Base-by-base conservation (phyloP, 2,329 filamentous ascomycete species). In the Aspergillus neotritici region DNA sequence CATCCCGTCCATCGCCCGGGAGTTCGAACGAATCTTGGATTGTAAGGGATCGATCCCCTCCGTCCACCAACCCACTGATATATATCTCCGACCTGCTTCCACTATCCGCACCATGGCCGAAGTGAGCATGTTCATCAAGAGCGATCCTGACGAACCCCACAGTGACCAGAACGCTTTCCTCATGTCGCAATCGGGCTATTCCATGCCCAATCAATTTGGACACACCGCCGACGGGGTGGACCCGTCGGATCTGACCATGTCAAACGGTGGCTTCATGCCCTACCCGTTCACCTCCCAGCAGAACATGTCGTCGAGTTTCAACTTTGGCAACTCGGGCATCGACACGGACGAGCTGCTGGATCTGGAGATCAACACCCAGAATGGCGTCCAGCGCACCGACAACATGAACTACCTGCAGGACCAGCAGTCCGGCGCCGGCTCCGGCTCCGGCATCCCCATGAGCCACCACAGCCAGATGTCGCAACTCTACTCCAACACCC, bases 271-370 rank as follows among this genome's bases (percentile, higher is more conserved):
- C 43, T 79, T 71, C 52, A 68, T 72, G 67, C 63, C 78, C 15
- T 74, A 77, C 31, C 76, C 79, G 1, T 86, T 80, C 55, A 74
- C 75, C 42, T 77, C 78, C 44, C 76, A 76, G 56, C 82, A 83
- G 58, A 84, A 78, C 60, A 73, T 82, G 52, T 76, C 78, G 28
- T 83, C 81, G 45, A 84, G 79, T 63, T 95, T 89, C 70, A 84
- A 84, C 35, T 83, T 82, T 54, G 85, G 84, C 46, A 85, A 84
- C 48, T 85, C 87, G 9, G 78, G 84, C 32, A 90, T 95, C 53
- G 84, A 81, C 49, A 91, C 95, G 52, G 91, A 96, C 51, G 91
- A 96, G 62, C 75, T 97, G 36, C 76, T 91, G 36, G 90, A 95
- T 52, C 52, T 71, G 34, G 68, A 73, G 41, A 67, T 71, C 36